Evolutionary conservation across 352 stramenopile genomes (phyloP).

Genomic region (Pythium scleroteichum): DNA sequence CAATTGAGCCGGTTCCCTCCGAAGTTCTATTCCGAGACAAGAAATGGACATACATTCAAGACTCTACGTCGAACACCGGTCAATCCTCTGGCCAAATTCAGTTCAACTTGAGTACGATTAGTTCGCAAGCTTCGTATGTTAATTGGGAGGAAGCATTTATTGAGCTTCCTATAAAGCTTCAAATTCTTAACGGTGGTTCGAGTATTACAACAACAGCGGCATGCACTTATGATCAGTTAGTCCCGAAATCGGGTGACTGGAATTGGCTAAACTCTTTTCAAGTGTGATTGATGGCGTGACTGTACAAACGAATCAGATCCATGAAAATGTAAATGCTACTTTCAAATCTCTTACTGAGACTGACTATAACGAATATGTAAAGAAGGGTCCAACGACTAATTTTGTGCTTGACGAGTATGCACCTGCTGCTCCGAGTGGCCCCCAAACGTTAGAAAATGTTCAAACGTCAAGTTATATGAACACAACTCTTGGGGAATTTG

Average conservation of each 20-base stretch:
- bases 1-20: conserved; percentile 17
- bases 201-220: conserved; percentile 17
- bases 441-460: conserved; percentile 19
- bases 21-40: conserved; percentile 21
- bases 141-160: conserved; percentile 24
- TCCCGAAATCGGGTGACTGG: conserved; percentile 14
- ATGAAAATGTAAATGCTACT: conserved; percentile 24
- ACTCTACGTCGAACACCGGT: conserved; percentile 22
- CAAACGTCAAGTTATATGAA: conserved; percentile 15
- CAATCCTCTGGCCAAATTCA: conserved; percentile 23
- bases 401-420: conserved; percentile 23
- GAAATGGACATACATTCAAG: conserved; percentile 27
- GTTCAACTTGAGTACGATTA: conserved; percentile 18
- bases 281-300: conserved; percentile 17
- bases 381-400: conserved; percentile 13
- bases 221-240: conserved; percentile 19
- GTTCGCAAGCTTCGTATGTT: conserved; percentile 19
- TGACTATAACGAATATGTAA: conserved; percentile 17
- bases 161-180: conserved; percentile 21
- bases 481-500: conserved; percentile 23
- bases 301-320: conserved; percentile 21
- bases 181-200: conserved; percentile 23
- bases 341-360: conserved; percentile 23
- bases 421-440: conserved; percentile 10
- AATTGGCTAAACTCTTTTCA: conserved; percentile 16